phyloP scores from a whole-genome alignment of 345 rosid species.

The Mercurialis annua region DNA sequence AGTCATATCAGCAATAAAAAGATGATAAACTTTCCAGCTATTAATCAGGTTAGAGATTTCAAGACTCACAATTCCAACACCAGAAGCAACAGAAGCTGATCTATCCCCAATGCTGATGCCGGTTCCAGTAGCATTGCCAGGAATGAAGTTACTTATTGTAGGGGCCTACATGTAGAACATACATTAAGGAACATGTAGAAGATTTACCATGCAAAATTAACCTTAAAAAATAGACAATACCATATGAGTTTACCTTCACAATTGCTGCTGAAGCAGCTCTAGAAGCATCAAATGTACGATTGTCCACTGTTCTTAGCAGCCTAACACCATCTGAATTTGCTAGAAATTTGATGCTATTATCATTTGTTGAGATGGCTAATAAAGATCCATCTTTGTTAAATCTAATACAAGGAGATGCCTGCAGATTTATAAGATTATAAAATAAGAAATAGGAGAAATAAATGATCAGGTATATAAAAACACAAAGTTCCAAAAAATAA shows the following conservation, averaged over 20 bases:
- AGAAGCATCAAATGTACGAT: constrained; percentile 74
- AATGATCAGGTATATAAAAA: constrained; percentile 11
- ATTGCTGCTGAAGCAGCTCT: constrained; percentile 58
- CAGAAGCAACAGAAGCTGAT: constrained; percentile 46
- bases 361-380: constrained; percentile 78
- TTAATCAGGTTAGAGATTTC: constrained; percentile 7
- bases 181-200: constrained; percentile 17
- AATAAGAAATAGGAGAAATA: constrained; percentile 1
- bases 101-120: constrained; percentile 51
- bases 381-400: constrained; percentile 77
- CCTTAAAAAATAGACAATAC: neutral
- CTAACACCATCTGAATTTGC: constrained; percentile 75
- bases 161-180: constrained; percentile 40
- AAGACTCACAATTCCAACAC: constrained; percentile 56
- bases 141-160: constrained; percentile 39
- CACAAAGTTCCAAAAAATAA: constrained; percentile 1
- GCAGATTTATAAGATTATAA: constrained; percentile 28
- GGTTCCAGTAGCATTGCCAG: constrained; percentile 52
- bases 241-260: constrained; percentile 48
- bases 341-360: constrained; percentile 66
- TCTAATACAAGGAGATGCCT: constrained; percentile 78
- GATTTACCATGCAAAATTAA: neutral
- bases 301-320: constrained; percentile 62
- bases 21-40: neutral
- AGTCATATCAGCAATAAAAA: neutral